Base-by-base conservation (phyloP, 2,329 filamentous ascomycete genomes). In the Aspergillaceae sp. region DNA sequence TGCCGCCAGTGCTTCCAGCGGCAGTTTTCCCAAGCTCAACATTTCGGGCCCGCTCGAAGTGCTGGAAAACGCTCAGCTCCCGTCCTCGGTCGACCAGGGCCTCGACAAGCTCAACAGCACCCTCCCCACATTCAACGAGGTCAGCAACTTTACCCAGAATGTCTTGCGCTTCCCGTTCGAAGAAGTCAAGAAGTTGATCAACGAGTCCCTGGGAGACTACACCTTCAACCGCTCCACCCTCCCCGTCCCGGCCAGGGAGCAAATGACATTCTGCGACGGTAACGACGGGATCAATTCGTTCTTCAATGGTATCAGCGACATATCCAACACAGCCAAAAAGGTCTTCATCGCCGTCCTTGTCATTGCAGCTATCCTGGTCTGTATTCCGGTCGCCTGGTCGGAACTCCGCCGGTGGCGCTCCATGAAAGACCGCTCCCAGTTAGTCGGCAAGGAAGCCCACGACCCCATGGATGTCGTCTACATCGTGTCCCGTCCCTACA, bases 381-480 rank as follows among this genome's bases (percentile, higher is more conserved):
- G 88, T 59, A 66, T 86, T 7, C 84, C 86, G 1, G 89, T 94
- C 83, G 85, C 82, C 8, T 90, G 78, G 66, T 74, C 84, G 48
- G 90, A 97, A 68, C 82, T 90, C 50, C 79, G 81, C 54, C 77
- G 86, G 45, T 97, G 84, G 80, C 78, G 80, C 40, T 76, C 74
- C 30, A 86, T 89, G 75, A 79, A 84, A 63, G 73, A 83, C 54
- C 82, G 84, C 48, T 79, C 86, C 26, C 71, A 75, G 46, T 73
- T 89, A 30, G 76, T 94, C 55, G 72, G 75, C 40, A 72, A 77
- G 54, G 74, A 83, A 46, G 77, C 80, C 29, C 82, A 82, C 61
- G 89, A 97, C 59, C 78, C 85, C 1, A 82, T 95, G 76, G 91
- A 97, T 62, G 82, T 90, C 33, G 80, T 94, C 37, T 94, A 96